A percentile compares a stretch with the other conserved stretches of the same genome.
Evolutionary conservation across 2,329 filamentous ascomycete species (phyloP).

Genomic region (Neonectria hederae): DNA sequence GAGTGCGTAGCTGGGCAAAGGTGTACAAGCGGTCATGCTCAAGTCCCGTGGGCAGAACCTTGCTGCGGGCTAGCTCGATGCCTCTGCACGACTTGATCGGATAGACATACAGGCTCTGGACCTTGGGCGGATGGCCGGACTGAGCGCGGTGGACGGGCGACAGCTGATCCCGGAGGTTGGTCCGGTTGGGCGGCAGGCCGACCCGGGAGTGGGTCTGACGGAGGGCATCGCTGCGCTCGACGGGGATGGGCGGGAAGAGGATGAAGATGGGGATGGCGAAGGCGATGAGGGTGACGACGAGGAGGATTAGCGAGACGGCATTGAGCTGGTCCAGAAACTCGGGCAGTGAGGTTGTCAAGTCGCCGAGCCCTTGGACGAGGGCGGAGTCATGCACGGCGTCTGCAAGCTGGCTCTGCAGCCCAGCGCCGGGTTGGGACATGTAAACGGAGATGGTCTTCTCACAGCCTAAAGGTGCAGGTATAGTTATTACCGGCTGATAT

Average conservation of each 20-base stretch:
- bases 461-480: neutral
- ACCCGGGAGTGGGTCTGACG: conserved; percentile 63
- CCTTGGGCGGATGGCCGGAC: conserved; percentile 34
- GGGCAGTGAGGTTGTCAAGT: conserved; percentile 34
- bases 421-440: conserved; percentile 31
- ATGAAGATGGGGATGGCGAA: conserved; percentile 64
- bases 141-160: conserved; percentile 34
- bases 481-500: no score
- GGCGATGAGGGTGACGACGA: conserved; percentile 56
- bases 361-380: conserved; percentile 29
- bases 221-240: conserved; percentile 63
- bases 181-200: conserved; percentile 52
- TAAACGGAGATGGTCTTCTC: neutral
- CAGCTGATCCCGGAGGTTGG: conserved; percentile 48
- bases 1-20: conserved; percentile 69
- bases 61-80: conserved; percentile 74
- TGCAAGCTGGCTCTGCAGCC: conserved; percentile 29
- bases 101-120: conserved; percentile 79
- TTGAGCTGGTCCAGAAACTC: conserved; percentile 42
- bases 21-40: conserved; percentile 85
- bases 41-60: conserved; percentile 74
- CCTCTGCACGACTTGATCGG: conserved; percentile 85
- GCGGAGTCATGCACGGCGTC: conserved; percentile 28
- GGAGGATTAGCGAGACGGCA: conserved; percentile 49
- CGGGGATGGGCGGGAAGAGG: conserved; percentile 63